These are phyloP conservation scores for Circinella umbellata DNA, from an alignment of 371 early-diverging fungal species.

Conservation along the genomic window DNA sequence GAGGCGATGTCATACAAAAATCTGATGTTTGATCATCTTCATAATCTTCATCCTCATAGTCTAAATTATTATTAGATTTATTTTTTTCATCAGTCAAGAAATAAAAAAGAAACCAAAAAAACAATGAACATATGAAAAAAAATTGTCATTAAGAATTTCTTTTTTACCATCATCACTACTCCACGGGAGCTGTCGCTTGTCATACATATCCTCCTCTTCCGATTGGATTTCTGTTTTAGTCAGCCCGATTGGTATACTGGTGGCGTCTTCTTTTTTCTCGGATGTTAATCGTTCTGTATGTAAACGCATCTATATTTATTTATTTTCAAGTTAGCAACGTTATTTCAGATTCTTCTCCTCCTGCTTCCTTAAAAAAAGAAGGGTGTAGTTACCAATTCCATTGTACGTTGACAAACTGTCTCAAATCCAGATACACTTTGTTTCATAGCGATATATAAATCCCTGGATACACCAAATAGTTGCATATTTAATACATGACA, in stretches of 20 bases:
- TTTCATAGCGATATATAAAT: slow-evolving; percentile 39
- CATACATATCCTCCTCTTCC: slow-evolving; percentile 14
- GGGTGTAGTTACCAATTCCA: slow-evolving; percentile 38
- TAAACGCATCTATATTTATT: slow-evolving; percentile 28
- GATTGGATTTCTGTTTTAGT: slow-evolving; percentile 19
- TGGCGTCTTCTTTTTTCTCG: slow-evolving; percentile 18
- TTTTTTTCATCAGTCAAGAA: too few relatives aligned
- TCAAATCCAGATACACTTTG: slow-evolving; percentile 40
- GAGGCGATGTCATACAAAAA: slow-evolving; percentile 16
- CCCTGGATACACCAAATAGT: slow-evolving; percentile 37
- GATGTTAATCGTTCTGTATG: slow-evolving; percentile 31
- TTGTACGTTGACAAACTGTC: slow-evolving; percentile 39
- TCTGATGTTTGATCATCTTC: slow-evolving; percentile 12
- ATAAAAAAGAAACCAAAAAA: too few relatives aligned
- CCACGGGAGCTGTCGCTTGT: slow-evolving; percentile 4
- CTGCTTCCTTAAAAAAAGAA: not conserved
- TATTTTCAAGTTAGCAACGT: not conserved
- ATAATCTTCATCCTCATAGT: slow-evolving; percentile 7
- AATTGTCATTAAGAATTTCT: too few relatives aligned
- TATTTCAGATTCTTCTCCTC: not conserved
- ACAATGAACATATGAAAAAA: too few relatives aligned
- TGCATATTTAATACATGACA: slow-evolving; percentile 29
- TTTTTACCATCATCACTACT: slow-evolving; percentile 5
- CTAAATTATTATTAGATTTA: not conserved
- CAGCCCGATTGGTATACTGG: slow-evolving; percentile 5